A percentile compares a stretch with the other conserved stretches of the same genome.
Conservation (phyloP, 208 protist species). For the Crithidia bombi region DNA sequence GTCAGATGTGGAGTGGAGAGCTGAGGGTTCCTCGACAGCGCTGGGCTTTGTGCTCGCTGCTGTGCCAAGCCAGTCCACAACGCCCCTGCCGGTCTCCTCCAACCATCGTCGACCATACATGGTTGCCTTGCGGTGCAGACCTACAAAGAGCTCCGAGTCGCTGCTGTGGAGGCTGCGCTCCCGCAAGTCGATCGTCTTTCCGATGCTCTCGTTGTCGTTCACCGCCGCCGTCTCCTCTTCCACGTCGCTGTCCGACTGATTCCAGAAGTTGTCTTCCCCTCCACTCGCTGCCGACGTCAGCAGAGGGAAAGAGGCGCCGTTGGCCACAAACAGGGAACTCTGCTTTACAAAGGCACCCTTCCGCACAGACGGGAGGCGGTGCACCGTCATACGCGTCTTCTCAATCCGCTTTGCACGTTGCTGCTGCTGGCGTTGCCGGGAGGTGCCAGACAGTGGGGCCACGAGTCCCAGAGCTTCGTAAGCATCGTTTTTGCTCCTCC, state of each 20-base stretch:
- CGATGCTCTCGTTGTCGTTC: not conserved
- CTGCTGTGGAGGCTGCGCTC: not conserved
- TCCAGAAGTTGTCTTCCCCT: not conserved
- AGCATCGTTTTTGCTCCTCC: not conserved
- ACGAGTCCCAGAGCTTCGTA: no score
- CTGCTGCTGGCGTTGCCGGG: not conserved
- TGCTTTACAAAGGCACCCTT: not conserved
- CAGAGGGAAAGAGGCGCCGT: not conserved
- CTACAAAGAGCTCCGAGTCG: not conserved
- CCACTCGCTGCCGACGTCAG: not conserved
- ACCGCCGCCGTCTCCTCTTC: no score
- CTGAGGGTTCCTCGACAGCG: not conserved
- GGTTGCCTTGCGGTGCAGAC: not conserved
- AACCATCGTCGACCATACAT: constrained; percentile 9
- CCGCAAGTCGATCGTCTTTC: not conserved
- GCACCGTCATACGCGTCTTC: not conserved
- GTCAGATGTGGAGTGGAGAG: not conserved
- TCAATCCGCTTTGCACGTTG: not conserved
- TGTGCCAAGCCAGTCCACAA: not conserved
- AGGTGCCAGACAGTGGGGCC: not conserved
- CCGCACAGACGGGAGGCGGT: not conserved
- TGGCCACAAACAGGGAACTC: not conserved
- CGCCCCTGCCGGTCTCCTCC: constrained; percentile 2
- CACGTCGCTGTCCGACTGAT: not conserved
- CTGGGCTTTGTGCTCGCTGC: not conserved